Base-by-base conservation (phyloP, 495 filamentous ascomycete species). In the Coniosporium apollinis region DNA sequence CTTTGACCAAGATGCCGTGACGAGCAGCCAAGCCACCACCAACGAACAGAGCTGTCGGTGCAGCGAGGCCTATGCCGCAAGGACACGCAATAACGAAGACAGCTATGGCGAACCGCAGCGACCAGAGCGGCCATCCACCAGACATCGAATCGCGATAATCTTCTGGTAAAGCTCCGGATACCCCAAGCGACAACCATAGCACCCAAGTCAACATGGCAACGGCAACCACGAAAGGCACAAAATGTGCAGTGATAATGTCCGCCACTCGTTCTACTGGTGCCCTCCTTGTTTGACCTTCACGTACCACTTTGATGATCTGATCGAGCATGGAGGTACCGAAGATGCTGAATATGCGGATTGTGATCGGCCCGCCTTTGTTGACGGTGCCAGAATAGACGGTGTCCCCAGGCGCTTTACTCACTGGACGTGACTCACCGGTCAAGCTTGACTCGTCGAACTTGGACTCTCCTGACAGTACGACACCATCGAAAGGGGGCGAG, bases 31-130 rank as follows among this genome's bases (percentile, higher is more conserved):
- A 54, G 0, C 84, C 87, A 33, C 81, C 73, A 5, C 87, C 89
- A 21, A 94, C 89, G 49, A 91, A 92, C 20, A 96, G 68, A 2
- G 87, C 87, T 0, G 89, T 94, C 11, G 87, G 87, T 2, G 89
- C 84, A 37, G 87, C 87, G 19, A 96, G 74, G 2, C 77, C 87
- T 30, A 96, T 70, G 14, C 87, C 89, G 45, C 87, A 96, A 9
- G 87, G 87, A 52, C 87, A 96, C 4, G 87, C 87, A 24, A 94
- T 76, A 20, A 96, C 82, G 55, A 94, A 94, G 2, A 94, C 87
- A 3, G 89, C 73, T 41, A 94, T 94, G 0, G 87, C 81, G 50
- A 96, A 96, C 34, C 86, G 74, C 25, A 96, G 60, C 14, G 81
- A 79, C 70, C 85, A 96, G 13, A 81, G 75, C 0, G 78, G 65